Percentiles rank a stretch among this genome's conserved stretches.
These are phyloP conservation scores for Coccomyxa sp. DNA, from an alignment of 139 green algal genomes.

Conservation along the genomic window DNA sequence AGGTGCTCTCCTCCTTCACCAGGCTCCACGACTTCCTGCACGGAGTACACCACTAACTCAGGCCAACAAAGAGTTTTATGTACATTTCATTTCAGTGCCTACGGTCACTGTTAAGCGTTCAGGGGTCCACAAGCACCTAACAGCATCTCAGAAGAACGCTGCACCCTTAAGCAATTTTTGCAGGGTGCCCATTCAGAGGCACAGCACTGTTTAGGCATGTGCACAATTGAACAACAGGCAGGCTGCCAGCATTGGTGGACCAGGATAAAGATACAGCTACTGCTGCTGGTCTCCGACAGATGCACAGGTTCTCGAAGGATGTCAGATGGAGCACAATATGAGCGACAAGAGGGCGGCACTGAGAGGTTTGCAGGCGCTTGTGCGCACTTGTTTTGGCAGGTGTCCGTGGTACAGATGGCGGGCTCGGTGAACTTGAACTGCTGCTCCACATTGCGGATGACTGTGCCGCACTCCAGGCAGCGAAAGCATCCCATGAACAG, in stretches of 20 bases:
- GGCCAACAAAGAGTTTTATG: background rate
- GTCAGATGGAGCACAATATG: too few species aligned
- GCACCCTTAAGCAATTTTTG: too few species aligned
- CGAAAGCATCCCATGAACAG: constrained; percentile 88
- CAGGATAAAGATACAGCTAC: background rate
- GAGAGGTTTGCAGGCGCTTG: background rate
- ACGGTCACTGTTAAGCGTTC: too few species aligned
- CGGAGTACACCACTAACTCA: background rate
- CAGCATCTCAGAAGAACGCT: too few species aligned
- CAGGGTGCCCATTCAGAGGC: too few species aligned
- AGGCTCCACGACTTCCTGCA: constrained; percentile 74
- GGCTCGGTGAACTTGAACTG: constrained; percentile 97
- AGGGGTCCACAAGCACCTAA: too few species aligned
- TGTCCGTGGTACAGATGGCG: constrained; percentile 78
- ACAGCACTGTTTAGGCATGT: too few species aligned
- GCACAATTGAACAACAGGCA: too few species aligned
- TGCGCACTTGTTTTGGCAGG: constrained; percentile 83
- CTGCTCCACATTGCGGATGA: constrained; percentile 82
- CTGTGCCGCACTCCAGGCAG: constrained; percentile 76
- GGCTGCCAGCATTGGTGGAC: too few species aligned
- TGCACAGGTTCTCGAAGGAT: too few species aligned
- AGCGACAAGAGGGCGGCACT: background rate
- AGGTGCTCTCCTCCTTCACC: constrained; percentile 82
- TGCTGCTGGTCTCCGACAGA: background rate
- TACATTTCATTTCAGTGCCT: background rate